Conservation (phyloP, 106 monocot species). For the Dendrobium officinale region DNA sequence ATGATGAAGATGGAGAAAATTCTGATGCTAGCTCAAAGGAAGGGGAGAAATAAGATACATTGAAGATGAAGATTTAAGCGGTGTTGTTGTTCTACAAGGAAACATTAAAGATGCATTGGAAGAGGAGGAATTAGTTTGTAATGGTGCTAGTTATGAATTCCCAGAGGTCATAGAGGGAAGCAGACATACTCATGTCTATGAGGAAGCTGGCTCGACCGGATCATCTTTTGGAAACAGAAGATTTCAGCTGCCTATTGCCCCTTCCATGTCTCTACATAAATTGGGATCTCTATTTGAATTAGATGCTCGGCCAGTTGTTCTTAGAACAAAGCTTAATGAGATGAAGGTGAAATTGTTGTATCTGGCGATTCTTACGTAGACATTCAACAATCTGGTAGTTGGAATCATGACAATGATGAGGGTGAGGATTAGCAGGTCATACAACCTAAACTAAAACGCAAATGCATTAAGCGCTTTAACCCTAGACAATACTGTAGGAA, state of each 20-base stretch:
- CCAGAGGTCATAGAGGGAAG: conserved; percentile 20
- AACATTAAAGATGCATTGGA: conserved; percentile 39
- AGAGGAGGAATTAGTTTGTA: conserved; percentile 36
- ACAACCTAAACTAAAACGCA: conserved; percentile 77
- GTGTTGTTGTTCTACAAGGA: conserved; percentile 22
- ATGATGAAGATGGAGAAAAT: conserved; percentile 64
- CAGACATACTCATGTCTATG: conserved; percentile 23
- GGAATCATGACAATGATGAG: conserved; percentile 58
- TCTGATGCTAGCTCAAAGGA: conserved; percentile 61
- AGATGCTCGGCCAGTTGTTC: conserved; percentile 52
- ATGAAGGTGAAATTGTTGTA: conserved; percentile 83
- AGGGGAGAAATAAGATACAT: conserved; percentile 47
- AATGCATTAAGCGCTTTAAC: conserved; percentile 68
- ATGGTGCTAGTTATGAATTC: conserved; percentile 43
- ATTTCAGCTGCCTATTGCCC: conserved; percentile 37
- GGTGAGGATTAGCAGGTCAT: conserved; percentile 74
- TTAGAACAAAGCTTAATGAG: conserved; percentile 60
- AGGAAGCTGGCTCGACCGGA: conserved; percentile 75
- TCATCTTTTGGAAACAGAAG: conserved; percentile 69
- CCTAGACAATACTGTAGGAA: conserved; percentile 46
- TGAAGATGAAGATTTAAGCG: conserved; percentile 60
- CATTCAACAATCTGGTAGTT: conserved; percentile 61
- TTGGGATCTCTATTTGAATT: conserved; percentile 90
- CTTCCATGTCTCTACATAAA: conserved; percentile 68
- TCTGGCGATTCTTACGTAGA: conserved; percentile 91